Conservation (phyloP, 1,284 basidiomycete species). For the Cryptococcus sp. region DNA sequence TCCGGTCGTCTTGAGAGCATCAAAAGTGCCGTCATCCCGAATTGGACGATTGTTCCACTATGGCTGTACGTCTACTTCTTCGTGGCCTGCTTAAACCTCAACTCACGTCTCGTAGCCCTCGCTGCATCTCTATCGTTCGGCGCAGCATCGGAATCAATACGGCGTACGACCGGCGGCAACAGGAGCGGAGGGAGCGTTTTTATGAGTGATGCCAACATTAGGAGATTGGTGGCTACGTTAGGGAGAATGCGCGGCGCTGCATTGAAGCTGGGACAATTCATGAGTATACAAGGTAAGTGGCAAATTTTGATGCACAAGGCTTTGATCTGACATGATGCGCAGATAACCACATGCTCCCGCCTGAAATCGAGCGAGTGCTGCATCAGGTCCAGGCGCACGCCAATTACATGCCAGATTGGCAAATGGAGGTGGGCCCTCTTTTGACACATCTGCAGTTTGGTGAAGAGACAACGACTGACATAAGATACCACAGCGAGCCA, state of each 20-base stretch:
- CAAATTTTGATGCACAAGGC: not conserved
- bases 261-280: constrained; percentile 93
- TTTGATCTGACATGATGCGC: constrained; percentile 1
- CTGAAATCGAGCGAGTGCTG: constrained; percentile 85
- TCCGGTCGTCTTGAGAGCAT: constrained; percentile 45
- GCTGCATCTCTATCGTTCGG: constrained; percentile 54
- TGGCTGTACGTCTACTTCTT: constrained; percentile 64
- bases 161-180: constrained; percentile 45
- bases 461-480: not conserved
- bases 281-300: constrained; percentile 86
- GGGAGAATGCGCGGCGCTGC: constrained; percentile 95
- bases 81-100: not conserved
- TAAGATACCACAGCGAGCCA: constrained; percentile 63
- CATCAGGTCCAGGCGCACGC: constrained; percentile 91
- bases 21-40: constrained; percentile 75
- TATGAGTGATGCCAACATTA: constrained; percentile 86
- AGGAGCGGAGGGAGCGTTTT: constrained; percentile 58
- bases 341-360: constrained; percentile 84
- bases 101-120: constrained; percentile 52
- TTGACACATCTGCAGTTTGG: constrained; percentile 2
- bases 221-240: constrained; percentile 85
- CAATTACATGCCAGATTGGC: constrained; percentile 98
- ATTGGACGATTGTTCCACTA: constrained; percentile 89
- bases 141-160: constrained; percentile 55
- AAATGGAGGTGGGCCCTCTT: constrained; percentile 73